Percentiles rank a stretch among this genome's conserved stretches.
phyloP scores from a whole-genome alignment of 768 basidiomycete genomes.

The Calvatia gigantea region DNA sequence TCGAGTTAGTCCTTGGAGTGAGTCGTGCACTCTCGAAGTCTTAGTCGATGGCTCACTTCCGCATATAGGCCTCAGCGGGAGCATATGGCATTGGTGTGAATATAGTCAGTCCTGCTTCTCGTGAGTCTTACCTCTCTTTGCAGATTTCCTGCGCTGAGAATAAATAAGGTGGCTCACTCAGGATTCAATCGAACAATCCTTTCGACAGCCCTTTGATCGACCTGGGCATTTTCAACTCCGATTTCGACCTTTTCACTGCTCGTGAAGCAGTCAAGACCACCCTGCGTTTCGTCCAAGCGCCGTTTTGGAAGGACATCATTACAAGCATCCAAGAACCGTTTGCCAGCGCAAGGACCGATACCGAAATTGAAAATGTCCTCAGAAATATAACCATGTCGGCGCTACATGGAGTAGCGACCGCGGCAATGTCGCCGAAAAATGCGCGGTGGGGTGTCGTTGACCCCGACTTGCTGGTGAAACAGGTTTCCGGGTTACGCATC shows the following conservation, averaged over 20 bases:
- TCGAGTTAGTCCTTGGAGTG: slow-evolving; percentile 8
- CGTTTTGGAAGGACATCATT: slow-evolving; percentile 17
- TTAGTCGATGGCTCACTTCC: background rate
- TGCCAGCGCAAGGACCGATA: slow-evolving; percentile 9
- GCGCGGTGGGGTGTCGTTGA: slow-evolving; percentile 32
- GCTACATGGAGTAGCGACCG: slow-evolving; percentile 31
- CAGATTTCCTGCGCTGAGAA: background rate
- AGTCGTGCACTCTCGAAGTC: background rate
- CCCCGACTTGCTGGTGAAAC: slow-evolving; percentile 34
- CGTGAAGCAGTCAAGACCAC: slow-evolving; percentile 19
- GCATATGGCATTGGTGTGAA: slow-evolving; percentile 18
- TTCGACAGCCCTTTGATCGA: slow-evolving; percentile 23
- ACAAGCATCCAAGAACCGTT: slow-evolving; percentile 10
- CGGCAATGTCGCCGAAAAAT: slow-evolving; percentile 26
- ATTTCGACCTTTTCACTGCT: slow-evolving; percentile 15
- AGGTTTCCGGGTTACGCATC: slow-evolving; percentile 29
- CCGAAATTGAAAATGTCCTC: slow-evolving; percentile 17
- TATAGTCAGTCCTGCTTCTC: slow-evolving; percentile 26
- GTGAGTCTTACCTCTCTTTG: slow-evolving; percentile 7
- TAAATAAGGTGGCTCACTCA: slow-evolving; percentile 18
- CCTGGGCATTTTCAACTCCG: slow-evolving; percentile 11
- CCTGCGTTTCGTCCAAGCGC: slow-evolving; percentile 17
- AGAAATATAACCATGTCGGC: slow-evolving; percentile 18
- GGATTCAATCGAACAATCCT: slow-evolving; percentile 18
- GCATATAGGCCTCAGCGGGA: slow-evolving; percentile 16